Percentiles rank a stretch among this genome's conserved stretches.
Evolutionary conservation across 345 rosid species (phyloP).

Genomic region (Bretschneidera sinensis): DNA sequence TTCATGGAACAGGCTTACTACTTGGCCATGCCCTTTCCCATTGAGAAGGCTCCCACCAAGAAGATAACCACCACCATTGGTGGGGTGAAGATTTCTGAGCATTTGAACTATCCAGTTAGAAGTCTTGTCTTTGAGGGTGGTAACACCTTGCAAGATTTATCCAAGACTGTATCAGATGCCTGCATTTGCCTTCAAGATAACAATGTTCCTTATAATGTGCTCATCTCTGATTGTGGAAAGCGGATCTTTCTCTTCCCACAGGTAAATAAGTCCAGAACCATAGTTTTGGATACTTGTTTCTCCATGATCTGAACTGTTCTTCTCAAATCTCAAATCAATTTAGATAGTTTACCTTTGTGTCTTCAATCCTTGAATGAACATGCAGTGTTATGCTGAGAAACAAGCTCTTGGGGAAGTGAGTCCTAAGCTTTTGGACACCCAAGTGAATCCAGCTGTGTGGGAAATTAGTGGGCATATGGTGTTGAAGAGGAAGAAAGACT

Average conservation of each 20-base stretch:
- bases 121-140: constrained; percentile 87
- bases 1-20: constrained; percentile 64
- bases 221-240: constrained; percentile 77
- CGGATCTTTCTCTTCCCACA: constrained; percentile 78
- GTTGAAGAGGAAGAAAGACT: constrained; percentile 84
- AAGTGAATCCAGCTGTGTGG: constrained; percentile 99
- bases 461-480: constrained; percentile 99
- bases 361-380: not conserved
- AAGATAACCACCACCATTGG: constrained; percentile 36
- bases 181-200: constrained; percentile 86
- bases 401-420: constrained; percentile 95
- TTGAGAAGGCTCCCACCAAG: constrained; percentile 76
- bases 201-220: constrained; percentile 85
- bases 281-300: not conserved
- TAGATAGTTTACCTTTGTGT: not conserved
- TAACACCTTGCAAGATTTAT: constrained; percentile 46
- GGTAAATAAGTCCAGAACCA: constrained; percentile 37
- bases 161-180: constrained; percentile 56
- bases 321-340: not conserved
- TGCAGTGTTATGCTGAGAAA: constrained; percentile 94
- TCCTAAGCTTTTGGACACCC: constrained; percentile 73
- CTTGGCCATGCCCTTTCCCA: constrained; percentile 68
- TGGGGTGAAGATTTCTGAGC: constrained; percentile 64
- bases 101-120: constrained; percentile 73
- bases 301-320: not conserved